A percentile compares a stretch with the other conserved stretches of the same genome.
phyloP scores from a whole-genome alignment of 305 asterid species.

The Rubia peregrina region DNA sequence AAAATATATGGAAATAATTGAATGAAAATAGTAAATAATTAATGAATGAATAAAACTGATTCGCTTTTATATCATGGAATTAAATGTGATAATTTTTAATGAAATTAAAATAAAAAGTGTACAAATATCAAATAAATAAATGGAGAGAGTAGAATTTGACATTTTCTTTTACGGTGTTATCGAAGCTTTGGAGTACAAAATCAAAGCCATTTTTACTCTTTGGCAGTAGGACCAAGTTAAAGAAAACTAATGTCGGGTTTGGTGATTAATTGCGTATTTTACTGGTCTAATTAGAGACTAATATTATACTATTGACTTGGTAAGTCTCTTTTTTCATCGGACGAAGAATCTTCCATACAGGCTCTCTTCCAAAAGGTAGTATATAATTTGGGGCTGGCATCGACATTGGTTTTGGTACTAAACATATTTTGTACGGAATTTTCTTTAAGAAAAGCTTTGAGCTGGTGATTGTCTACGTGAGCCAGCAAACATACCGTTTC shows the following conservation, averaged over 20 bases:
- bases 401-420: slow-evolving; percentile 4
- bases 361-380: neutral
- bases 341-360: neutral
- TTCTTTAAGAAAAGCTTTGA: neutral
- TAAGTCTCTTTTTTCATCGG: neutral
- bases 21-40: too few relatives aligned
- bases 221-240: slow-evolving; percentile 4
- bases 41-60: too few relatives aligned
- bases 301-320: neutral
- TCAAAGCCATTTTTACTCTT: neutral
- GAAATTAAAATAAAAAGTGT: too few relatives aligned
- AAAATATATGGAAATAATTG: too few relatives aligned
- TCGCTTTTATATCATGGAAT: too few relatives aligned
- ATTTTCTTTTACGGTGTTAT: neutral
- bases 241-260: neutral
- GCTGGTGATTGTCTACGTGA: too few relatives aligned
- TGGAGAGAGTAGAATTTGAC: neutral
- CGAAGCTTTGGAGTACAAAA: neutral
- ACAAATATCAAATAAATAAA: too few relatives aligned
- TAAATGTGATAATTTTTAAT: too few relatives aligned
- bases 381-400: slow-evolving; percentile 9
- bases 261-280: neutral
- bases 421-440: neutral
- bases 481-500: too few relatives aligned
- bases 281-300: neutral